Percentiles rank a stretch among this genome's conserved stretches.
Evolutionary conservation across 345 rosid species (phyloP).

Genomic region (Firmiana major): DNA sequence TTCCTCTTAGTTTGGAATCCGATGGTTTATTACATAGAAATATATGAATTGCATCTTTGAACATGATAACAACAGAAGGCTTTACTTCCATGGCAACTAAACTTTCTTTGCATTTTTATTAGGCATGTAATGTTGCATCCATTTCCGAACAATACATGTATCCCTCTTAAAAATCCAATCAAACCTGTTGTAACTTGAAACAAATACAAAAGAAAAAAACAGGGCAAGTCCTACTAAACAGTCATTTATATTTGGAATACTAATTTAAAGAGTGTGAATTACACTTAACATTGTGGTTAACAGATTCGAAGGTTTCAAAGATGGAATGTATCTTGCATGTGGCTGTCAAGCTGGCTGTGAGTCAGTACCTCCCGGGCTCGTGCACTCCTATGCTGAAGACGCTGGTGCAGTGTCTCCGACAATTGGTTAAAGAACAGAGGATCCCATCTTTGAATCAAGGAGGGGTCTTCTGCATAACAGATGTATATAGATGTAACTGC

Average conservation of each 20-base stretch:
- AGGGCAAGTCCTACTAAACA: neutral
- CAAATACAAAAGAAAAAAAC: neutral
- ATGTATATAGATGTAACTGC: constrained; percentile 90
- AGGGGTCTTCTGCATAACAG: constrained; percentile 89
- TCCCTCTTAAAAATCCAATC: neutral
- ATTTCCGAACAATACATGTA: neutral
- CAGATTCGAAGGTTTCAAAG: constrained; percentile 18
- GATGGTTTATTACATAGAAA: too few relatives aligned
- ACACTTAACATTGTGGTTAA: neutral
- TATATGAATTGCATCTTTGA: neutral
- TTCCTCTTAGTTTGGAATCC: too few relatives aligned
- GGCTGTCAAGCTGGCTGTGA: constrained; percentile 35
- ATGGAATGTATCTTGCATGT: constrained; percentile 24
- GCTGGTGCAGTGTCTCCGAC: constrained; percentile 82
- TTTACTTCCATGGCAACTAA: neutral
- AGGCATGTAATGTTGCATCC: neutral
- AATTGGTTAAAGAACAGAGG: constrained; percentile 61
- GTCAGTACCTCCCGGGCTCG: constrained; percentile 57
- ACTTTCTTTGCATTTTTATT: neutral
- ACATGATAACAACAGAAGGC: neutral
- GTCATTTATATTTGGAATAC: constrained; percentile 13
- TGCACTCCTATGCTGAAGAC: constrained; percentile 79
- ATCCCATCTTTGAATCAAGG: constrained; percentile 73
- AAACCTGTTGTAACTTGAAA: neutral
- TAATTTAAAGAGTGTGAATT: constrained; percentile 3